Base-by-base conservation (phyloP, 2,329 filamentous ascomycete species). In the Aspergillus sp. region DNA sequence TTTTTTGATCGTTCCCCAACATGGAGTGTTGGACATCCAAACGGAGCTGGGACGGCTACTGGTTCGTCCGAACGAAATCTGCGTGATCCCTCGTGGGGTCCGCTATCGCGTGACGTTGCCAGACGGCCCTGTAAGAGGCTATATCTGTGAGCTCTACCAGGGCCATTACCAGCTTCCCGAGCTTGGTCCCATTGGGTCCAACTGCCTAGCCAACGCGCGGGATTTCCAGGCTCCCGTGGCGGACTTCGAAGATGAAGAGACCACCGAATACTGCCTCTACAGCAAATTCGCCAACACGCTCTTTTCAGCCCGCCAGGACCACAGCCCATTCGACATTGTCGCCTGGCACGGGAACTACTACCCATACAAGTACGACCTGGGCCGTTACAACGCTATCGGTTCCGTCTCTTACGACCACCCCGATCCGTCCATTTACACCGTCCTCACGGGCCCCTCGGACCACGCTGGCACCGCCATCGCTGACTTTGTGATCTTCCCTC, bases 331-430 rank as follows among this genome's bases (percentile, higher is more conserved):
- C 57, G 85, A 90, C 56, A 79, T 90, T 0, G 85, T 88, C 3
- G 84, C 82, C 3, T 90, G 85, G 85, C 85, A 90, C 60, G 86
- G 86, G 40, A 85, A 81, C 52, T 89, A 88, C 67, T 84, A 85
- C 50, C 86, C 86, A 0, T 88, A 81, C 76, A 90, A 90, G 68
- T 90, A 90, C 69, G 86, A 89, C 57, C 75, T 90, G 1, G 83
- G 82, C 28, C 80, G 84, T 30, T 90, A 88, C 74, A 85, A 83
- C 68, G 81, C 80, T 39, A 81, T 90, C 40, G 86, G 85, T 19
- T 81, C 76, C 46, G 81, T 87, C 53, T 84, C 80, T 5, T 87
- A 80, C 59, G 86, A 90, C 63, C 86, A 90, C 60, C 85, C 85
- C 1, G 86, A 90, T 60, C 86, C 86, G 0, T 82, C 78, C 52